phyloP scores from a whole-genome alignment of 1,139 yeast species.

The Saccharomycopsis hybrid region DNA sequence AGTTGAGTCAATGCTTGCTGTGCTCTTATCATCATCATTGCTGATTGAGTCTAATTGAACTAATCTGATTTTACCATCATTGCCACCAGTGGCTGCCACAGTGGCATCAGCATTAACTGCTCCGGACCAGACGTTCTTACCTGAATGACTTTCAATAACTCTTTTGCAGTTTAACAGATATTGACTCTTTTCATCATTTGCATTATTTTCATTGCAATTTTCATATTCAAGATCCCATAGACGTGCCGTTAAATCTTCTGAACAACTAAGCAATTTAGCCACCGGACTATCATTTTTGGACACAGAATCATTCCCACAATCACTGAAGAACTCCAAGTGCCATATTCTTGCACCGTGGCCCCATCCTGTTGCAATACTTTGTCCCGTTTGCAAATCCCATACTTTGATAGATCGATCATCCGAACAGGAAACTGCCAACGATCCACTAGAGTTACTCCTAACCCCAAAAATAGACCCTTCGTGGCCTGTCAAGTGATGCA shows the following conservation, averaged over 20 bases:
- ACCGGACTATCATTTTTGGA: background rate
- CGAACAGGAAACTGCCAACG: constrained; percentile 69
- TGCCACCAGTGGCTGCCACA: constrained; percentile 75
- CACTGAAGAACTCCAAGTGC: constrained; percentile 59
- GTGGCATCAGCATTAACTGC: constrained; percentile 44
- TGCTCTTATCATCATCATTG: background rate
- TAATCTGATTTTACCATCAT: constrained; percentile 73
- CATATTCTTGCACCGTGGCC: constrained; percentile 95
- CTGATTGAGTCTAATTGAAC: constrained; percentile 39
- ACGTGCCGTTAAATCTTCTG: constrained; percentile 89
- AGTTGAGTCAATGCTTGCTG: constrained; percentile 14
- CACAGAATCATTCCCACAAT: constrained; percentile 22
- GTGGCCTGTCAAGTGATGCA: constrained; percentile 62
- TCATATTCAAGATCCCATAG: constrained; percentile 49
- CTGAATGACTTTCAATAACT: constrained; percentile 62
- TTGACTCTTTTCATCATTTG: constrained; percentile 23
- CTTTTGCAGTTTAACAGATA: constrained; percentile 36
- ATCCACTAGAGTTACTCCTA: constrained; percentile 50
- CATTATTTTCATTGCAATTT: constrained; percentile 22
- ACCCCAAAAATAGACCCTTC: constrained; percentile 91
- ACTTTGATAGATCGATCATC: constrained; percentile 86
- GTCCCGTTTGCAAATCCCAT: constrained; percentile 56
- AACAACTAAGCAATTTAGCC: constrained; percentile 49
- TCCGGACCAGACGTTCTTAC: constrained; percentile 85
- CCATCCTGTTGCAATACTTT: constrained; percentile 76